phyloP scores from a whole-genome alignment of 345 rosid genomes.

The Lenwebbia sp. region DNA sequence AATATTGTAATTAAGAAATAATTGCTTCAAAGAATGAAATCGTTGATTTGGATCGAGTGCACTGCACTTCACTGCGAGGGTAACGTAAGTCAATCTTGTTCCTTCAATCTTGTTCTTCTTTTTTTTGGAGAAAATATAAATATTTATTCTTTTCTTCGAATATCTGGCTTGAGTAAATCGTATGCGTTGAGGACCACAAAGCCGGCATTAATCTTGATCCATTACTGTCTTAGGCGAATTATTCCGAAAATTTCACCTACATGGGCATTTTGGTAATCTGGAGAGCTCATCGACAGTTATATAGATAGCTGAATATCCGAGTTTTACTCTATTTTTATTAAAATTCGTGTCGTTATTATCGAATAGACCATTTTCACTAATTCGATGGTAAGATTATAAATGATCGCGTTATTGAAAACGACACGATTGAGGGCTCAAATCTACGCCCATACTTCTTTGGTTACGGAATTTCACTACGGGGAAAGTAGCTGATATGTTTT shows the following conservation, averaged over 20 bases:
- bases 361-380: not conserved
- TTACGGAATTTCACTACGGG: not conserved
- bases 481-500: not conserved
- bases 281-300: not conserved
- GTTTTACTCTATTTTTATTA: not conserved
- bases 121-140: not conserved
- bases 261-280: not conserved
- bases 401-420: not conserved
- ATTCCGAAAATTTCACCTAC: not conserved
- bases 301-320: not conserved
- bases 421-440: not conserved
- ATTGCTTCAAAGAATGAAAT: not conserved
- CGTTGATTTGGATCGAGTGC: not conserved
- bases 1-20: not conserved
- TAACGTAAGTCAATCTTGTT: not conserved
- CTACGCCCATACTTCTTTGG: not conserved
- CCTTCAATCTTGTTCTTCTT: not conserved
- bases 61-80: not conserved
- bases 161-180: not conserved
- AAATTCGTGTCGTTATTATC: fast-evolving
- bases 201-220: not conserved
- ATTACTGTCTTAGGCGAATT: not conserved
- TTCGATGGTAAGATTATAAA: not conserved
- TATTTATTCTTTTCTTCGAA: not conserved
- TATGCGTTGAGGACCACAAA: not conserved